Conservation (phyloP, 805 yeast genomes). For the Lachancea waltii region DNA sequence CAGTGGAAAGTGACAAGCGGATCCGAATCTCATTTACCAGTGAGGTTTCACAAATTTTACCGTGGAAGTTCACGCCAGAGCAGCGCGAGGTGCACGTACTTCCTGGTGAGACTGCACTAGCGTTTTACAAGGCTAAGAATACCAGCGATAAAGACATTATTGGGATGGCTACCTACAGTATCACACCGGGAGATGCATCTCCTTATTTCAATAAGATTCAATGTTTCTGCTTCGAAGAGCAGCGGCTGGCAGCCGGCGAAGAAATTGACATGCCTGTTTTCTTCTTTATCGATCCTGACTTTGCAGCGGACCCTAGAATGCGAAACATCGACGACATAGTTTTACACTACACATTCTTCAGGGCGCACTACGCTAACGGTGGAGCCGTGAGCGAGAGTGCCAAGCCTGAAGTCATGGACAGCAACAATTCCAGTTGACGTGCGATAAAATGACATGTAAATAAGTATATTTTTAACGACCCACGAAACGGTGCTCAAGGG, state of each 20-base stretch:
- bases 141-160: slow-evolving; percentile 80
- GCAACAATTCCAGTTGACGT: slow-evolving; percentile 1
- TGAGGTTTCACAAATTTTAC: slow-evolving; percentile 82
- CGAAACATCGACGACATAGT: slow-evolving; percentile 84
- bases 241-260: slow-evolving; percentile 86
- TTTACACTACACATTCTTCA: slow-evolving; percentile 88
- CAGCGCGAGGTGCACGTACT: slow-evolving; percentile 87
- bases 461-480: not conserved
- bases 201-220: slow-evolving; percentile 96
- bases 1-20: slow-evolving; percentile 78
- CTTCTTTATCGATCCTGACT: slow-evolving; percentile 94
- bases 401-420: slow-evolving; percentile 7
- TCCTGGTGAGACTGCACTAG: slow-evolving; percentile 97
- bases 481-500: too few relatives aligned
- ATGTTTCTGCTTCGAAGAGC: slow-evolving; percentile 98
- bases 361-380: slow-evolving; percentile 41
- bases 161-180: slow-evolving; percentile 98
- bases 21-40: slow-evolving; percentile 84
- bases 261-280: slow-evolving; percentile 99
- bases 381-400: slow-evolving; percentile 30
- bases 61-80: slow-evolving; percentile 93
- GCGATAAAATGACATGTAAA: not conserved
- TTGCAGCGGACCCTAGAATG: slow-evolving; percentile 88
- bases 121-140: slow-evolving; percentile 90
- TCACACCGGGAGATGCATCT: slow-evolving; percentile 93